Conservation (phyloP, 2,329 filamentous ascomycete species). For the Orbilia oligospora region DNA sequence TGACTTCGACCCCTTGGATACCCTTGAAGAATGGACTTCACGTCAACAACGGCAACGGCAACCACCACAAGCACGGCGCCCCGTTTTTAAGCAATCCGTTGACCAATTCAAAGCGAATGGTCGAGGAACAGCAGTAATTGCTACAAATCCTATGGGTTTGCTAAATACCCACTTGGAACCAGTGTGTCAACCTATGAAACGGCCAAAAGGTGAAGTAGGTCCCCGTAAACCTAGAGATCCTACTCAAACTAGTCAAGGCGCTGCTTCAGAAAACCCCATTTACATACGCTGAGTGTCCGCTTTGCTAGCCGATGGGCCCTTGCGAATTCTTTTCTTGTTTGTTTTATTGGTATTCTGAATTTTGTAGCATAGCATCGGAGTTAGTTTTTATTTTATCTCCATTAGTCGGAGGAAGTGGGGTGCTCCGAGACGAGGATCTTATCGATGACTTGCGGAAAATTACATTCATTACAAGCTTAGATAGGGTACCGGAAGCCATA, state of each 20-base stretch:
- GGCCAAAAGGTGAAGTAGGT: neutral
- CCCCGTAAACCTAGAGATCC: neutral
- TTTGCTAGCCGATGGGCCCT: neutral
- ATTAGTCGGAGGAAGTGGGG: conserved; percentile 1
- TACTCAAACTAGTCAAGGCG: conserved; percentile 1
- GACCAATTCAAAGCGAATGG: conserved; percentile 41
- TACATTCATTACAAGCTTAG: neutral
- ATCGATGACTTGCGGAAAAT: too few relatives aligned
- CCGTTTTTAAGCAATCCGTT: conserved; percentile 48
- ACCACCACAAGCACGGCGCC: neutral
- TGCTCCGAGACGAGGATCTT: too few relatives aligned
- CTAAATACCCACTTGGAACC: neutral
- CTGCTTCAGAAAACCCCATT: conserved; percentile 11
- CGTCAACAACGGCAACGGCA: neutral
- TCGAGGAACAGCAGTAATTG: neutral
- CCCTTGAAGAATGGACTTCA: neutral
- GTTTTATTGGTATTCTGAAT: neutral
- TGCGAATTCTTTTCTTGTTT: neutral
- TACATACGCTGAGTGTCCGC: conserved; percentile 10
- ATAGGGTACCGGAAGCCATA: neutral
- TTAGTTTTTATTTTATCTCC: neutral
- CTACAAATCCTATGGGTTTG: neutral
- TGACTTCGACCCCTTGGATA: conserved; percentile 3
- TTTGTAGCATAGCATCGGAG: conserved; percentile 5
- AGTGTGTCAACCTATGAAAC: neutral